phyloP scores from a whole-genome alignment of 2,329 filamentous ascomycete genomes.

The Trichoderma sp. region DNA sequence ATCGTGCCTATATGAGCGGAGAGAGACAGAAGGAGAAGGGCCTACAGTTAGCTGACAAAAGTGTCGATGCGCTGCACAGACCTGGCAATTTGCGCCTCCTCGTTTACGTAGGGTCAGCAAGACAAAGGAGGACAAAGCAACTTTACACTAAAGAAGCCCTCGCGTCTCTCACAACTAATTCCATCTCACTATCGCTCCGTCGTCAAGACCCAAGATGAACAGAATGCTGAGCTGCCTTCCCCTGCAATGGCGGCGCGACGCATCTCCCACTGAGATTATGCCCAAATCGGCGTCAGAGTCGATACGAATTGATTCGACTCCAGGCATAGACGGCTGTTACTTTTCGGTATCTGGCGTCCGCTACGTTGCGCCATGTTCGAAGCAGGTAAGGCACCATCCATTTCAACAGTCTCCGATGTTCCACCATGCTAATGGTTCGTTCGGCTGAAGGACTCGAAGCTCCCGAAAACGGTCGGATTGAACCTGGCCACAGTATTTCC shows the following conservation, averaged over 20 bases:
- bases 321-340: neutral
- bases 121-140: neutral
- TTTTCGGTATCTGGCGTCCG: neutral
- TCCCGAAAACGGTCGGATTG: neutral
- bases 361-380: neutral
- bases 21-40: too few species aligned
- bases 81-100: too few species aligned
- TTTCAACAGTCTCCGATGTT: neutral
- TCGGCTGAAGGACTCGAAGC: neutral
- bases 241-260: neutral
- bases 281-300: neutral
- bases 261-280: neutral
- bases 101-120: too few species aligned
- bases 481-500: neutral
- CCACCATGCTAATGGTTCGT: neutral
- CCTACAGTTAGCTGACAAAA: too few species aligned
- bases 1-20: too few species aligned
- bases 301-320: neutral
- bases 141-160: neutral
- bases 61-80: too few species aligned
- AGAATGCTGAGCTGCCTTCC: neutral
- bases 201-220: neutral
- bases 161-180: neutral
- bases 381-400: neutral
- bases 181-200: neutral